These are phyloP conservation scores for Pseudopithomyces maydicus DNA, from an alignment of 2,329 filamentous ascomycete genomes.

Conservation along the genomic window DNA sequence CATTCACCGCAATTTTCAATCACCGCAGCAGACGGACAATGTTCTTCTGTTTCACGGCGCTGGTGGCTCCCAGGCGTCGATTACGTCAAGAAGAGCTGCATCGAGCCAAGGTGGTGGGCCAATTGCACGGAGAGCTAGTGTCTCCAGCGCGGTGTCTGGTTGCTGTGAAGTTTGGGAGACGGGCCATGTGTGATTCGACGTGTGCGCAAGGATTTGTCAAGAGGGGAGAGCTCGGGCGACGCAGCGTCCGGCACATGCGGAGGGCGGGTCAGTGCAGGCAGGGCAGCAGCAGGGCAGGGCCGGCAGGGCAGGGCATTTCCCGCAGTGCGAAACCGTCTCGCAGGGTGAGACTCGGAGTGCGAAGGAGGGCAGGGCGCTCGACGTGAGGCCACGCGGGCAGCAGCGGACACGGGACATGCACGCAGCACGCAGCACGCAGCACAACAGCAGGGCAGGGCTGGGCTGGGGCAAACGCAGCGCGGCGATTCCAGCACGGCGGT, in stretches of 20 bases:
- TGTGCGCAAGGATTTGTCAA: conserved; percentile 22
- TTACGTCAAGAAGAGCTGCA: not conserved
- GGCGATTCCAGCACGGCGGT: too few species aligned
- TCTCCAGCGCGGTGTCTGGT: too few species aligned
- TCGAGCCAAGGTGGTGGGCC: too few species aligned
- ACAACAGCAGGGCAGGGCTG: not conserved
- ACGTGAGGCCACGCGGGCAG: not conserved
- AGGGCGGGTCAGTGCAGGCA: conserved; percentile 11
- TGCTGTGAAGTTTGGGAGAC: too few species aligned
- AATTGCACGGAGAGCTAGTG: too few species aligned
- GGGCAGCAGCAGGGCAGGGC: conserved; percentile 6
- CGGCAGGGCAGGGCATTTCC: conserved; percentile 7
- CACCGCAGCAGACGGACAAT: too few species aligned
- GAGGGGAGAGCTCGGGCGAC: conserved; percentile 7
- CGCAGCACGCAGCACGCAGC: too few species aligned
- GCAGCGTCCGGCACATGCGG: conserved; percentile 14
- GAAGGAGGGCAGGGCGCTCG: too few species aligned
- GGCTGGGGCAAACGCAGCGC: too few species aligned
- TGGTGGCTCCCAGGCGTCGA: not conserved
- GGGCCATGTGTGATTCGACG: not conserved
- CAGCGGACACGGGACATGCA: not conserved
- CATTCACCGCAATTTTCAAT: too few species aligned
- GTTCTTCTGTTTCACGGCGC: too few species aligned
- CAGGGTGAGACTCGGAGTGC: conserved; percentile 7
- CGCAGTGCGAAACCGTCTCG: conserved; percentile 2